Conservation (phyloP, 2,329 filamentous ascomycete species). For the Fusarium siculi region DNA sequence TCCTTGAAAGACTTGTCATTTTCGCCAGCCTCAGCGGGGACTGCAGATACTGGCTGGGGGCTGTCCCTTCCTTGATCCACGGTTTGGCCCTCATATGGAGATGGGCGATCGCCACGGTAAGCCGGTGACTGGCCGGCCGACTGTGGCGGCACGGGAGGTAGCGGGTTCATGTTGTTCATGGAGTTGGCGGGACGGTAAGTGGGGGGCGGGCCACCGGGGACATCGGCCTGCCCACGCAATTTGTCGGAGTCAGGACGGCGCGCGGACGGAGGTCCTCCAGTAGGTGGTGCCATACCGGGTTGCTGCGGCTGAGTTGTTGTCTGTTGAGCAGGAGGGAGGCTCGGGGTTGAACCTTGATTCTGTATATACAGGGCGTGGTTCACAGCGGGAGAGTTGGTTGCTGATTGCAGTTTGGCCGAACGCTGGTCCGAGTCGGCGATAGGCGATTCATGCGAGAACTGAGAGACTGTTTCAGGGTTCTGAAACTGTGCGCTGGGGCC, state of each 20-base stretch:
- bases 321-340: slow-evolving; percentile 45
- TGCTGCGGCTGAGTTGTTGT: slow-evolving; percentile 46
- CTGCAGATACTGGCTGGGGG: slow-evolving; percentile 60
- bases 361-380: slow-evolving; percentile 52
- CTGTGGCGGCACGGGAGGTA: slow-evolving; percentile 54
- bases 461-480: slow-evolving; percentile 70
- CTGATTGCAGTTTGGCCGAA: slow-evolving; percentile 55
- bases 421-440: slow-evolving; percentile 60
- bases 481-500: slow-evolving; percentile 47
- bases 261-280: slow-evolving; percentile 55
- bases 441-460: slow-evolving; percentile 71
- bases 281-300: slow-evolving; percentile 59
- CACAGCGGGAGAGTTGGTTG: slow-evolving; percentile 56
- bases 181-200: slow-evolving; percentile 63
- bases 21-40: slow-evolving; percentile 53
- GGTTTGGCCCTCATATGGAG: slow-evolving; percentile 58
- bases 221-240: slow-evolving; percentile 55
- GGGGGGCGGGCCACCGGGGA: slow-evolving; percentile 59
- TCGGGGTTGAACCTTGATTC: slow-evolving; percentile 48
- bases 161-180: slow-evolving; percentile 55
- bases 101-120: slow-evolving; percentile 54
- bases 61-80: slow-evolving; percentile 65
- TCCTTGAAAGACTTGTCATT: slow-evolving; percentile 68
- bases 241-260: slow-evolving; percentile 64
- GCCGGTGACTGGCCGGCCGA: slow-evolving; percentile 45